Base-by-base conservation (phyloP, 306 rosid genomes). In the Castanea mollissima region DNA sequence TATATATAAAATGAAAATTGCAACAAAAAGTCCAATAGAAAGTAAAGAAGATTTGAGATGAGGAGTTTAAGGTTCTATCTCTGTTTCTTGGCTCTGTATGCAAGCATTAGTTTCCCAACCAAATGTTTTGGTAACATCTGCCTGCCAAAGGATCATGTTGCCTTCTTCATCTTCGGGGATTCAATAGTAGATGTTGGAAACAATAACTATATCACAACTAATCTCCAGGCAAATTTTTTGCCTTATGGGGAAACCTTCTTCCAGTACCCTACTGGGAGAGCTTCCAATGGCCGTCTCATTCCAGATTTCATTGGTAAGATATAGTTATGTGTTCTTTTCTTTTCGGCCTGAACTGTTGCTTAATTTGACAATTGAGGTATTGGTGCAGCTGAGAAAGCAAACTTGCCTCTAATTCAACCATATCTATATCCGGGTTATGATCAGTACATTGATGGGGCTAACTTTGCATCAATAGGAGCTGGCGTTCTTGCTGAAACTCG, bases 101-200 rank as follows among this genome's bases (percentile, higher is more conserved):
- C 55, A 38, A 69, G 55, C 68, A 65, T 82, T 21, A 5, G 69
- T 0, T 5, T 75, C 69, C 76, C 77, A 67, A 49, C 18, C 19
- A 18, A 4, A n/a, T 56, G 79, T 51, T 2, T 44, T 13, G 65
- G 76, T 16, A 68, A 52, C 13, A 62, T 1, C 38, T 79, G 83
- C 71, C 77, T 25, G 15, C 76, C 83, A 55, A 63, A 59, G 59
- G 41, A 87, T 1, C 69, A 62, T 4, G 81, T 29, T 0, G 69
- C 95, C 4, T 21, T 88, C 51, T 88, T 87, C 74, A 77, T 87
- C 41, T 90, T 92, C 35, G 97, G 97, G 21, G 94, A 92, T 76
- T 92, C 94, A 1, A 1, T 82, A 4, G 85, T 76, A 51, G 97
- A 92, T 54, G 23, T 14, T n/a, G 97, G 94, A 38, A 38, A 38